Conservation (phyloP, 1,284 basidiomycete genomes). For the Puccinia triticina region DNA sequence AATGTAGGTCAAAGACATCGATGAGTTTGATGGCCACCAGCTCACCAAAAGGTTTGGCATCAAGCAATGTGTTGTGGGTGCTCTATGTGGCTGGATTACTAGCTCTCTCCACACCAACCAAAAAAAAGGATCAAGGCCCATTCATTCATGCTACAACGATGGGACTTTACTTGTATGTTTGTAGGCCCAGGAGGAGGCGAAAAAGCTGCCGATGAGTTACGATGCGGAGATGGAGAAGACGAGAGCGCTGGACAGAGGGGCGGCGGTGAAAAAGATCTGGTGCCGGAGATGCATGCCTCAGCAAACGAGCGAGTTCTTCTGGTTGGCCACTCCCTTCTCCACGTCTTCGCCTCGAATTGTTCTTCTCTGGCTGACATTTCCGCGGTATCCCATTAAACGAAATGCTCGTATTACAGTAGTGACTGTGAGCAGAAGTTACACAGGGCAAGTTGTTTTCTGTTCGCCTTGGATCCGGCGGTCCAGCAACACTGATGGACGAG, state of each 20-base stretch:
- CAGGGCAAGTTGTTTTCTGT: neutral
- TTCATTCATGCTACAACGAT: too few species aligned
- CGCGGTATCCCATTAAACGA: too few species aligned
- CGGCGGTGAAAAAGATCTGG: neutral
- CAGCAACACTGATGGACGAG: too few species aligned
- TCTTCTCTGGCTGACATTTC: too few species aligned
- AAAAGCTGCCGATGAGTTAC: neutral
- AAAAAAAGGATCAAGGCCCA: neutral
- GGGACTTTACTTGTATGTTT: neutral
- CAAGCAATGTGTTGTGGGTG: conserved; percentile 13
- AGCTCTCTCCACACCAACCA: too few species aligned
- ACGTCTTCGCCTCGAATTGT: too few species aligned
- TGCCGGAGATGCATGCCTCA: neutral
- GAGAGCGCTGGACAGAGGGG: neutral
- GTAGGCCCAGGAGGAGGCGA: neutral
- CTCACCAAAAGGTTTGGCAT: conserved; percentile 18
- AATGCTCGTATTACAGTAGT: neutral
- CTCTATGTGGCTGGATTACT: too few species aligned
- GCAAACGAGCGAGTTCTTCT: neutral
- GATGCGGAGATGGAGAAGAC: neutral
- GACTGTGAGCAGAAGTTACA: neutral
- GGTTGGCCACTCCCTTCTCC: neutral
- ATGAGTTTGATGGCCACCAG: conserved; percentile 27
- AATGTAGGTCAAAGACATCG: neutral
- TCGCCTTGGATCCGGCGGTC: neutral